Evolutionary conservation across 2,329 filamentous ascomycete genomes (phyloP).

Genomic region (Xylariaceae sp.): DNA sequence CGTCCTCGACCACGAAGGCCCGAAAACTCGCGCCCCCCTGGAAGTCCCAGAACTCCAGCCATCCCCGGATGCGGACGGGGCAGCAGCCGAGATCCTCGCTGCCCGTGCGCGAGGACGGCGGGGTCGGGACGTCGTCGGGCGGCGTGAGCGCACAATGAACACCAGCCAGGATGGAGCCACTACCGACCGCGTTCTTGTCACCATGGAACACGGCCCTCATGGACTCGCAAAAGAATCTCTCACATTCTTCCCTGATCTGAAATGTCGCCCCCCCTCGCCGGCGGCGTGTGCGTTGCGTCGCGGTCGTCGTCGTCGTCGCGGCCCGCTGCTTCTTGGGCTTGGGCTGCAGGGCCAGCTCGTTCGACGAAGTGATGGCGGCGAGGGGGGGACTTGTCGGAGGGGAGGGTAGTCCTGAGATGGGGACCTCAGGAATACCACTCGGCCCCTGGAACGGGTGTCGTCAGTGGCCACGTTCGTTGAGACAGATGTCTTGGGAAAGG

Average conservation of each 20-base stretch:
- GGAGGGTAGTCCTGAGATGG: slow-evolving; percentile 74
- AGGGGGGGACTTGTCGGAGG: slow-evolving; percentile 85
- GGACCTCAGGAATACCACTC: slow-evolving; percentile 95
- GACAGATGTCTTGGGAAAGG: slow-evolving; percentile 1
- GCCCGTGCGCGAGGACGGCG: slow-evolving; percentile 26
- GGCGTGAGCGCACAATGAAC: slow-evolving; percentile 47
- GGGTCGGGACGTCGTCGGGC: slow-evolving; percentile 36
- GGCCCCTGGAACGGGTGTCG: slow-evolving; percentile 42
- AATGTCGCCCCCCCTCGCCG: slow-evolving; percentile 87
- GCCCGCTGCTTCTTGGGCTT: slow-evolving; percentile 41
- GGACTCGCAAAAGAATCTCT: slow-evolving; percentile 99
- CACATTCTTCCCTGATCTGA: slow-evolving; percentile 98
- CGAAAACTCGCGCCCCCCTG: slow-evolving; percentile 75
- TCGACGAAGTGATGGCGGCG: slow-evolving; percentile 61
- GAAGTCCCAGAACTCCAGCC: slow-evolving; percentile 81
- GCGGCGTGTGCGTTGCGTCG: slow-evolving; percentile 40
- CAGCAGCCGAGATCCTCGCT: slow-evolving; percentile 19
- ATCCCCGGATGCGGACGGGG: slow-evolving; percentile 43
- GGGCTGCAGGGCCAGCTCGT: slow-evolving; percentile 58
- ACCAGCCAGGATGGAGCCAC: slow-evolving; percentile 84
- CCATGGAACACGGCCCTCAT: slow-evolving; percentile 90
- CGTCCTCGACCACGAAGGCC: slow-evolving; percentile 70
- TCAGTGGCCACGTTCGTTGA: not conserved
- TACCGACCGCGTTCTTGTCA: slow-evolving; percentile 74
- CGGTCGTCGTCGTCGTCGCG: slow-evolving; percentile 17